phyloP scores from a whole-genome alignment of 306 rosid species.

The Medicago ruthenica region DNA sequence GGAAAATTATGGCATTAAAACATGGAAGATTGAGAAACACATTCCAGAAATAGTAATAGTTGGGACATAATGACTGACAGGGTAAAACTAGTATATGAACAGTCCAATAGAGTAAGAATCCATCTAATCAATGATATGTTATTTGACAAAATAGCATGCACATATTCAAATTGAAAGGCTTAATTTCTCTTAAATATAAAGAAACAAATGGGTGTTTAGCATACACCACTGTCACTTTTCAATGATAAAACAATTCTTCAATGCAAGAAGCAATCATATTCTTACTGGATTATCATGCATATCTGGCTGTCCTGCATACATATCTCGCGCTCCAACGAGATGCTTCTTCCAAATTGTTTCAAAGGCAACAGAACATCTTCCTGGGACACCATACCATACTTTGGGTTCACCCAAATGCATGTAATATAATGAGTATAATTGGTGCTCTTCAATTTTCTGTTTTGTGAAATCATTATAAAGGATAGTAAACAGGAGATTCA shows the following conservation, averaged over 20 bases:
- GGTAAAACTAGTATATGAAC: constrained; percentile 14
- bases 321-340: constrained; percentile 40
- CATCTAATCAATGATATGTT: constrained; percentile 25
- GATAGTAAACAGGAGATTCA: constrained; percentile 7
- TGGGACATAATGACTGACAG: constrained; percentile 12
- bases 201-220: constrained; percentile 22
- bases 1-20: neutral
- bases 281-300: constrained; percentile 65
- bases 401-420: constrained; percentile 82
- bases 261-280: constrained; percentile 25
- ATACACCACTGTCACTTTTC: constrained; percentile 12
- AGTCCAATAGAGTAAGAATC: constrained; percentile 16
- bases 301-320: constrained; percentile 44
- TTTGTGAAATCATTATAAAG: constrained; percentile 27
- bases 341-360: constrained; percentile 57
- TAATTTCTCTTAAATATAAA: constrained; percentile 22
- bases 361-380: constrained; percentile 54
- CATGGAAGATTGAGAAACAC: constrained; percentile 14
- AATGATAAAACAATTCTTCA: constrained; percentile 29
- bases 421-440: constrained; percentile 67
- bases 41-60: neutral
- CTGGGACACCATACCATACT: constrained; percentile 80
- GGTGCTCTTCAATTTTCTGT: constrained; percentile 89
- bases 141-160: constrained; percentile 17
- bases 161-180: constrained; percentile 36